Conservation (phyloP, 2,329 filamentous ascomycete species). For the Aureobasidium sp. region DNA sequence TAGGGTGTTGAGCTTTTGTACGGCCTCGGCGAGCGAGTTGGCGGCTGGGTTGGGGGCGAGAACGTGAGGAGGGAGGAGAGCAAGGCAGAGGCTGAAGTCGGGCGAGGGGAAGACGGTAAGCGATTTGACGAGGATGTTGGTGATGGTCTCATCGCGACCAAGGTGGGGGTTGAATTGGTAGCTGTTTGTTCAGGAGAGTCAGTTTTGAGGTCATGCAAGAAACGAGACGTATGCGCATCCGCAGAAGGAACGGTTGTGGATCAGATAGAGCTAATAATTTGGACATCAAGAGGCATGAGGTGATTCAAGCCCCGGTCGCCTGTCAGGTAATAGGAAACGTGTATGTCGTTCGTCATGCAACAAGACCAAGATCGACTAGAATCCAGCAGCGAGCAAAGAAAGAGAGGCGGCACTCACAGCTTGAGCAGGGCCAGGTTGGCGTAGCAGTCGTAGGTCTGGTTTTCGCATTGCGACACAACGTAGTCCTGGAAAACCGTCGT, state of each 20-base stretch:
- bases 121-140: slow-evolving; percentile 97
- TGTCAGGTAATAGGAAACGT: slow-evolving; percentile 99
- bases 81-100: slow-evolving; percentile 88
- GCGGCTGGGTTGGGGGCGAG: slow-evolving; percentile 52
- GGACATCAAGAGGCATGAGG: slow-evolving; percentile 53
- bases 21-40: slow-evolving; percentile 67
- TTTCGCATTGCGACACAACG: slow-evolving; percentile 88
- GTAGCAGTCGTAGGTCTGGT: slow-evolving; percentile 89
- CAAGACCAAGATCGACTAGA: background rate
- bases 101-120: slow-evolving; percentile 94
- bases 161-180: slow-evolving; percentile 99
- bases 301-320: slow-evolving; percentile 47
- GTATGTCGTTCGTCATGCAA: slow-evolving; percentile 51
- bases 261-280: slow-evolving; percentile 70
- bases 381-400: background rate
- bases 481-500: slow-evolving; percentile 91
- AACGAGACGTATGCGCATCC: background rate
- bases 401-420: slow-evolving; percentile 62
- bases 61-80: slow-evolving; percentile 81
- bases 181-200: slow-evolving; percentile 38
- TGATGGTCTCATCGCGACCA: slow-evolving; percentile 91
- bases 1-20: slow-evolving; percentile 75
- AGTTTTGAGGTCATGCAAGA: background rate
- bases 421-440: slow-evolving; percentile 94
- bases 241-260: slow-evolving; percentile 11